A percentile compares a stretch with the other conserved stretches of the same genome.
phyloP scores from a whole-genome alignment of 345 rosid species.

The Streptanthus diversifolius region DNA sequence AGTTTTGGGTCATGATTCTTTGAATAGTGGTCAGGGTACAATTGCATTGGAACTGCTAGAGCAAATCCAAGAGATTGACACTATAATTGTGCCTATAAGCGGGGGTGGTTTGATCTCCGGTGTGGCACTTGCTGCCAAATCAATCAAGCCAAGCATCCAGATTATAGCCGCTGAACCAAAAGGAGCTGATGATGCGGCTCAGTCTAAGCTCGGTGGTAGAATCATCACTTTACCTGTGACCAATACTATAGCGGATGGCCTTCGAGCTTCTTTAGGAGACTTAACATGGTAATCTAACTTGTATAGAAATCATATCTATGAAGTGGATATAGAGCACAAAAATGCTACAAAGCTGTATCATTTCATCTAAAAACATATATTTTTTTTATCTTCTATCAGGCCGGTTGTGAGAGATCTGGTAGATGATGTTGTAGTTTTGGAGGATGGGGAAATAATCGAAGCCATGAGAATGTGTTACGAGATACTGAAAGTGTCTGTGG shows the following conservation, averaged over 20 bases:
- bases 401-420: conserved; percentile 76
- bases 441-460: conserved; percentile 61
- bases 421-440: conserved; percentile 64
- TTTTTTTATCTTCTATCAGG: conserved; percentile 37
- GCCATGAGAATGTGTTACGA: conserved; percentile 88
- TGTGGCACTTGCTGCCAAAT: conserved; percentile 89
- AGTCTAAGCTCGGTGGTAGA: conserved; percentile 74
- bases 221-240: conserved; percentile 62
- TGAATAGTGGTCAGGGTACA: conserved; percentile 86
- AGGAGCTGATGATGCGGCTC: conserved; percentile 92
- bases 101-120: conserved; percentile 92
- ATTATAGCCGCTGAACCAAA: conserved; percentile 79
- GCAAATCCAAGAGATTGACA: conserved; percentile 62
- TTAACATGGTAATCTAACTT: conserved; percentile 62
- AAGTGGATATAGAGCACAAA: neutral
- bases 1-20: neutral
- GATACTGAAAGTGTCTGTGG: conserved; percentile 75
- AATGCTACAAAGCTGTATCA: neutral
- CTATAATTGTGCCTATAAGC: conserved; percentile 80
- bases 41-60: conserved; percentile 77
- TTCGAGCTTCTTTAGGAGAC: conserved; percentile 76
- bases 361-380: neutral
- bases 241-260: conserved; percentile 82
- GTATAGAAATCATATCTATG: neutral
- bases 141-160: conserved; percentile 71